A percentile compares a stretch with the other conserved stretches of the same genome.
Evolutionary conservation across 1,284 basidiomycete genomes (phyloP).

Genomic region (Caloboletus firmus): DNA sequence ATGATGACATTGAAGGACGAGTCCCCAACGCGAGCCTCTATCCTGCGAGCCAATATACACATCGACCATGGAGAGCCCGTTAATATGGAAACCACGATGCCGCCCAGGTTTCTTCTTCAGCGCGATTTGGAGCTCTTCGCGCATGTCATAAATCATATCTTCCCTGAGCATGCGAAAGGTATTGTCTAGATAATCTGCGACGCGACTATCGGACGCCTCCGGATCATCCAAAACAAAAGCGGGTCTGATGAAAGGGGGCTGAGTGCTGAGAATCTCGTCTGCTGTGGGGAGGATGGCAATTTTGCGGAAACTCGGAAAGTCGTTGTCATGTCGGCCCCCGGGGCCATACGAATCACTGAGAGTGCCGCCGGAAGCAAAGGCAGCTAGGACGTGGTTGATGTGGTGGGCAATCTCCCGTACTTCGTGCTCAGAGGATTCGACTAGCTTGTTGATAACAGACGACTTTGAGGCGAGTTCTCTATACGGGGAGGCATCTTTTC

Average conservation of each 20-base stretch:
- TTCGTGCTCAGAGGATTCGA: slow-evolving; percentile 38
- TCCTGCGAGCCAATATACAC: slow-evolving; percentile 40
- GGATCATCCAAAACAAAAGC: slow-evolving; percentile 47
- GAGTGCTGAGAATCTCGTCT: slow-evolving; percentile 50
- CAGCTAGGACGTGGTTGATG: slow-evolving; percentile 42
- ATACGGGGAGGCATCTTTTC: slow-evolving; percentile 38
- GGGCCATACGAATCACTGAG: slow-evolving; percentile 30
- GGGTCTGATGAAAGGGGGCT: slow-evolving; percentile 50
- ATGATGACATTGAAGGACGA: slow-evolving; percentile 42
- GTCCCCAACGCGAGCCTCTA: slow-evolving; percentile 48
- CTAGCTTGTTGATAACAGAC: slow-evolving; percentile 36
- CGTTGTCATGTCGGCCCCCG: slow-evolving; percentile 68
- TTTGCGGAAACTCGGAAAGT: slow-evolving; percentile 53
- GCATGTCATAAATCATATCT: slow-evolving; percentile 65
- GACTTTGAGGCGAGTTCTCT: slow-evolving; percentile 41
- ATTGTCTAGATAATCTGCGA: slow-evolving; percentile 57
- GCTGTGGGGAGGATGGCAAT: slow-evolving; percentile 62
- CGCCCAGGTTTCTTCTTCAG: slow-evolving; percentile 48
- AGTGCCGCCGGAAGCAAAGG: slow-evolving; percentile 26
- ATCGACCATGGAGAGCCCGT: slow-evolving; percentile 41
- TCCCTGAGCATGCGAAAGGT: slow-evolving; percentile 64
- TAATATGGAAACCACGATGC: slow-evolving; percentile 44
- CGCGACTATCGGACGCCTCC: slow-evolving; percentile 37
- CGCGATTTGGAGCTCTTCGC: slow-evolving; percentile 55
- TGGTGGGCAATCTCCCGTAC: slow-evolving; percentile 41